Evolutionary conservation across 805 yeast species (phyloP).

Genomic region (Teunomyces atbi): DNA sequence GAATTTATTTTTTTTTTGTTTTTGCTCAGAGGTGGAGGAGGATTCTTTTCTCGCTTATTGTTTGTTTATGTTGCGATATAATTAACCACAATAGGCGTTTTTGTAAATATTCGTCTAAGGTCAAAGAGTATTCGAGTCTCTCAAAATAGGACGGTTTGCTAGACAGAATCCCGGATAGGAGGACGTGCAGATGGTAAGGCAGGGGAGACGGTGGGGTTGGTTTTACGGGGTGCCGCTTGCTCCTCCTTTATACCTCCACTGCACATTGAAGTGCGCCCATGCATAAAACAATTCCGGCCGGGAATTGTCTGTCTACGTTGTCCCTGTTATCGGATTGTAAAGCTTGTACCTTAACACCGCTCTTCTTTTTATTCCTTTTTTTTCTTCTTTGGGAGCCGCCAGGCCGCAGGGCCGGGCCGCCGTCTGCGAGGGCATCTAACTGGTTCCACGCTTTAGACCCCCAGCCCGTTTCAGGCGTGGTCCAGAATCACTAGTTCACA

Average conservation of each 20-base stretch:
- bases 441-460: too few species aligned
- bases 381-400: too few species aligned
- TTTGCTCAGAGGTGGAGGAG: not conserved
- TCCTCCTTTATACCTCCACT: not conserved
- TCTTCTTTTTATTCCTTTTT: not conserved
- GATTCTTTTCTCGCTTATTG: not conserved
- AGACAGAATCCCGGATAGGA: too few species aligned
- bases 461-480: too few species aligned
- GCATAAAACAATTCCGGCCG: not conserved
- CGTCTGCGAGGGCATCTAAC: too few species aligned
- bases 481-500: too few species aligned
- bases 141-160: not conserved
- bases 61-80: not conserved
- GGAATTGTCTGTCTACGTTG: not conserved
- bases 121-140: not conserved
- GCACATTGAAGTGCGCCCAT: not conserved
- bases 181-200: too few species aligned
- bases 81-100: constrained; percentile 1
- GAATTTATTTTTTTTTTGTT: not conserved
- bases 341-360: not conserved
- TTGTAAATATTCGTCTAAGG: constrained; percentile 4
- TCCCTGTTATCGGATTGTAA: not conserved
- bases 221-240: not conserved
- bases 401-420: too few species aligned
- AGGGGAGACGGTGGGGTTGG: too few species aligned